phyloP scores from a whole-genome alignment of 768 basidiomycete species.

The Brasilioporus rufonigricans region DNA sequence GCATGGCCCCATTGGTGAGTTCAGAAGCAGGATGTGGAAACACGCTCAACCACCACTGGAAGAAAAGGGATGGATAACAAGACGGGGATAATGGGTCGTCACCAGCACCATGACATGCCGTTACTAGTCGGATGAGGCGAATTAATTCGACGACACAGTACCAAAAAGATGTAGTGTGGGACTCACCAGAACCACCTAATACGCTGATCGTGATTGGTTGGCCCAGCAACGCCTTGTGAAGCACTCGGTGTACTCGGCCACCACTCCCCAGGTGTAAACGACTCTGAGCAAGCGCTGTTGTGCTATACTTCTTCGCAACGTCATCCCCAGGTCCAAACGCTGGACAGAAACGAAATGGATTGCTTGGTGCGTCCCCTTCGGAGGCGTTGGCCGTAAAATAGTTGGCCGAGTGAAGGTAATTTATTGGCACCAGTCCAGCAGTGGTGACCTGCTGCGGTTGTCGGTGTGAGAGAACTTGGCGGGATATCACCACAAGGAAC shows the following conservation, averaged over 20 bases:
- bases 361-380: constrained; percentile 33
- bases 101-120: constrained; percentile 91
- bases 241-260: constrained; percentile 74
- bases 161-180: not conserved
- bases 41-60: constrained; percentile 96
- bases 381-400: constrained; percentile 28
- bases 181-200: constrained; percentile 82
- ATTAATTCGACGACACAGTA: not conserved
- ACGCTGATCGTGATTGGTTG: constrained; percentile 88
- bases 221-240: constrained; percentile 81
- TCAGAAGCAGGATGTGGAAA: constrained; percentile 98
- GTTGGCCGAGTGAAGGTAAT: constrained; percentile 71
- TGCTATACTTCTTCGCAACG: constrained; percentile 76
- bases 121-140: constrained; percentile 50
- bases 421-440: constrained; percentile 61
- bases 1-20: constrained; percentile 95
- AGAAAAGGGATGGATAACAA: constrained; percentile 95
- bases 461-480: constrained; percentile 45
- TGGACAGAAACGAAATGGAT: constrained; percentile 92
- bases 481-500: constrained; percentile 54
- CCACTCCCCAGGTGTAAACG: constrained; percentile 78
- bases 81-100: constrained; percentile 80
- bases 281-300: constrained; percentile 68
- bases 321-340: constrained; percentile 80
- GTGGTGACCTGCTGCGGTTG: constrained; percentile 30